Conservation (phyloP, 2,329 filamentous ascomycete species). For the Xylariaceae sp. region DNA sequence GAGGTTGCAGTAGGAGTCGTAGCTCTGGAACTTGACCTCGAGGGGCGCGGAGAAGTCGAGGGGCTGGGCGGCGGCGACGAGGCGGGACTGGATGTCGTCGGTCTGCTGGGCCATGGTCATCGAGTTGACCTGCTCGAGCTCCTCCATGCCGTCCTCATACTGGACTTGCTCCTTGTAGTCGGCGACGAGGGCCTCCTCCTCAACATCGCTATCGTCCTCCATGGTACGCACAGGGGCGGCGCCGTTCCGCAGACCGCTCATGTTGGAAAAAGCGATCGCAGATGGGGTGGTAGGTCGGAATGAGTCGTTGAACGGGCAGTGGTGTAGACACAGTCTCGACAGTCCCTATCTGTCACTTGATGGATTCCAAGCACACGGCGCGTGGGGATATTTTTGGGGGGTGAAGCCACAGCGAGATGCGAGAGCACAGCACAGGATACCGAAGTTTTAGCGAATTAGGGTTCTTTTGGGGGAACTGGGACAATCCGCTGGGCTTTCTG, state of each 20-base stretch:
- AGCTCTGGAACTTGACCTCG: conserved; percentile 97
- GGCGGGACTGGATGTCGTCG: conserved; percentile 90
- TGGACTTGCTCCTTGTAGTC: conserved; percentile 97
- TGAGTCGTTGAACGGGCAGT: conserved; percentile 20
- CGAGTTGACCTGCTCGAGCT: conserved; percentile 72
- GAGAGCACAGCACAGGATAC: conserved; percentile 20
- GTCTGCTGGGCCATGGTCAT: conserved; percentile 69
- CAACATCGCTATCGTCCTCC: conserved; percentile 85
- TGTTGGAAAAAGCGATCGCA: conserved; percentile 34
- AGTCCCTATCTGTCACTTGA: conserved; percentile 8
- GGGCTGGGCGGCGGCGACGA: conserved; percentile 88
- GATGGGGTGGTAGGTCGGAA: conserved; percentile 8
- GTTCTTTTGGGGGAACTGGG: conserved; percentile 21
- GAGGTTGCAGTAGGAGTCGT: conserved; percentile 98
- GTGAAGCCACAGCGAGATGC: conserved; percentile 10
- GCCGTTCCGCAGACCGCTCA: conserved; percentile 64
- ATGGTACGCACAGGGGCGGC: conserved; percentile 57
- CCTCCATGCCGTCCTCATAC: conserved; percentile 82
- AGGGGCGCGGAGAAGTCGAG: conserved; percentile 94
- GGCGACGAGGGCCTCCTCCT: conserved; percentile 93
- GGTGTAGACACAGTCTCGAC: conserved; percentile 13
- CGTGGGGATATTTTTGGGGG: conserved; percentile 25
- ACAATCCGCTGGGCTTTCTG: conserved; percentile 10
- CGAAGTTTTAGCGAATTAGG: conserved; percentile 35
- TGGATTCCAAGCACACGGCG: no score